These are phyloP conservation scores for Clarireedia paspali DNA, from an alignment of 2,329 filamentous ascomycete genomes.

Conservation along the genomic window DNA sequence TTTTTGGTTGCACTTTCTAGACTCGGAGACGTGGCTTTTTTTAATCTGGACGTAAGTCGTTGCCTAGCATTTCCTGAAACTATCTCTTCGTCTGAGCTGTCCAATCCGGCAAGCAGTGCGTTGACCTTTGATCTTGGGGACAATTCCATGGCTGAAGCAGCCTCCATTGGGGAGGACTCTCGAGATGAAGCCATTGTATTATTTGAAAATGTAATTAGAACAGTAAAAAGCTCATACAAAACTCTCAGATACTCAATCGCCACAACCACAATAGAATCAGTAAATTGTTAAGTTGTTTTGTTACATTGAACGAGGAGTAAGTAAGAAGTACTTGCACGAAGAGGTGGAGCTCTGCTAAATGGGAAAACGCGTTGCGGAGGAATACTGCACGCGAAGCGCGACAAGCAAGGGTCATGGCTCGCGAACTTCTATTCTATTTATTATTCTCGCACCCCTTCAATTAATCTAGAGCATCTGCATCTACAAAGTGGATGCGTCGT, in stretches of 20 bases:
- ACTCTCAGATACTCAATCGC: not conserved
- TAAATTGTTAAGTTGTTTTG: not conserved
- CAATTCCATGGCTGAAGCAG: constrained; percentile 34
- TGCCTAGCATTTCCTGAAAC: constrained; percentile 16
- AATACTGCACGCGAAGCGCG: not conserved
- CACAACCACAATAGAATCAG: not conserved
- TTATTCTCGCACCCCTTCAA: too few relatives aligned
- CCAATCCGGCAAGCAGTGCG: constrained; percentile 44
- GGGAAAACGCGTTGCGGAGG: not conserved
- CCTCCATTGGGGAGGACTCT: constrained; percentile 38
- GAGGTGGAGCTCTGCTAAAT: not conserved
- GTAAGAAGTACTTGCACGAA: too few relatives aligned
- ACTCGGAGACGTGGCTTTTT: constrained; percentile 12
- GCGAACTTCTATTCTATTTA: not conserved
- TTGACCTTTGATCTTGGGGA: constrained; percentile 49
- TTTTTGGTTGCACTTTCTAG: not conserved
- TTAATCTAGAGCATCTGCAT: too few relatives aligned
- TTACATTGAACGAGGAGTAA: too few relatives aligned
- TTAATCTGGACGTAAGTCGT: constrained; percentile 12
- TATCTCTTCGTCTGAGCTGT: constrained; percentile 37
- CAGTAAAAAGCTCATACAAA: not conserved
- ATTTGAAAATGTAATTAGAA: not conserved
- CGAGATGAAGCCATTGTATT: constrained; percentile 41
- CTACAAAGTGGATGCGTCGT: not conserved
- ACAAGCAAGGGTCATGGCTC: not conserved